Evolutionary conservation across 1,284 basidiomycete species (phyloP).

Genomic region (Fistulinella cinereoalba): DNA sequence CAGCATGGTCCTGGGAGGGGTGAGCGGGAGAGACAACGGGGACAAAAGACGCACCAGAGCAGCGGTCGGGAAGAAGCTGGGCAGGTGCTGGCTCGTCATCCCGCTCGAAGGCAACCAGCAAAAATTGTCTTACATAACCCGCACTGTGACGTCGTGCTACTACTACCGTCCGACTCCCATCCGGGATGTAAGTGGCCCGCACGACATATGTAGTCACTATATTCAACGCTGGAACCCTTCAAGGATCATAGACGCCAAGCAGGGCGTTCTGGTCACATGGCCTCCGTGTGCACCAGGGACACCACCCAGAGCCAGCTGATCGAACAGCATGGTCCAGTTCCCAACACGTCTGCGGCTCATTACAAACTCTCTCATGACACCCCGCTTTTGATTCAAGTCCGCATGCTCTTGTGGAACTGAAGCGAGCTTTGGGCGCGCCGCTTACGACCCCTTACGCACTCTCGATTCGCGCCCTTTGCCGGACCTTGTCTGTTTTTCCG

Average conservation of each 20-base stretch:
- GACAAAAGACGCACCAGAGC: conserved; percentile 56
- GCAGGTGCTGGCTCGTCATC: conserved; percentile 40
- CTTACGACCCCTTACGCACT: conserved; percentile 1
- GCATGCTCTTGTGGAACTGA: neutral
- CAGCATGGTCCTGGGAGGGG: conserved; percentile 78
- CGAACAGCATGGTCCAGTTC: neutral
- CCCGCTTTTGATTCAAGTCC: too few species aligned
- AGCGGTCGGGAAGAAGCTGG: conserved; percentile 72
- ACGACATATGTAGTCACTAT: too few species aligned
- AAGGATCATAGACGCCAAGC: too few species aligned
- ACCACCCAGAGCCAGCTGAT: too few species aligned
- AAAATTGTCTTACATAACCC: neutral
- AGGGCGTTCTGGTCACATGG: too few species aligned
- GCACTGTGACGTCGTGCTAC: too few species aligned
- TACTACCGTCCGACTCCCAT: too few species aligned
- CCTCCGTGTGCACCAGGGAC: too few species aligned
- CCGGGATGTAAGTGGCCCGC: too few species aligned
- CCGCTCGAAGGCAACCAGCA: conserved; percentile 2
- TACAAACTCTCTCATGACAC: too few species aligned
- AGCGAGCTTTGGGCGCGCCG: neutral
- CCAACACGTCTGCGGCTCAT: neutral
- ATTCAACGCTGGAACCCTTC: too few species aligned
- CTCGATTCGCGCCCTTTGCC: neutral
- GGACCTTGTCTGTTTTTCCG: neutral
- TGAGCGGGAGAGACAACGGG: neutral